Percentiles rank a stretch among this genome's conserved stretches.
Conservation (phyloP, 2,329 filamentous ascomycete genomes). For the Aspergillus sp. region DNA sequence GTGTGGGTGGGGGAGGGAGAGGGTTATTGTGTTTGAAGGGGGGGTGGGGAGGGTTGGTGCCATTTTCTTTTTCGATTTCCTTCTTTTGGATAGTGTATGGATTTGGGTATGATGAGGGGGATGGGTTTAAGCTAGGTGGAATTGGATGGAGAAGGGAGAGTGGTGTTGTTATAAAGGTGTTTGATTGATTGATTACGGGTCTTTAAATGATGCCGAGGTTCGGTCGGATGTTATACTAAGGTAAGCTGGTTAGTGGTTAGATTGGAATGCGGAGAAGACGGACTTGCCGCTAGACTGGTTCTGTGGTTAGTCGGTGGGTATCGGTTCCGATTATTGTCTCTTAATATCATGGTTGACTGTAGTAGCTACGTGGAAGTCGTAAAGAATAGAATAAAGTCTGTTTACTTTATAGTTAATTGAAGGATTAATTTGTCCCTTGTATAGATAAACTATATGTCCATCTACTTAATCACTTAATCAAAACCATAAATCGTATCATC, state of each 20-base stretch:
- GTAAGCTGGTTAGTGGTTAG: neutral
- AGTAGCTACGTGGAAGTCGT: neutral
- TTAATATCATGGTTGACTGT: neutral
- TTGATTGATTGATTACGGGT: neutral
- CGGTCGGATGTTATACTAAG: neutral
- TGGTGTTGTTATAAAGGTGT: neutral
- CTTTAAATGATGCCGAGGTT: conserved; percentile 13
- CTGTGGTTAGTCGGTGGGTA: neutral
- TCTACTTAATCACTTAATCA: neutral
- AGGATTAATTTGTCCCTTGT: neutral
- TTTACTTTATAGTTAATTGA: too few species aligned
- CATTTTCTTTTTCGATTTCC: conserved; percentile 20
- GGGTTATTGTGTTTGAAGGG: conserved; percentile 34
- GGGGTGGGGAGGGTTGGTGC: conserved; percentile 29
- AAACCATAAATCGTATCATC: neutral
- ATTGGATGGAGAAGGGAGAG: neutral
- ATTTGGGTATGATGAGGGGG: neutral
- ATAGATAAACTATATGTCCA: neutral
- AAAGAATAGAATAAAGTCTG: too few species aligned
- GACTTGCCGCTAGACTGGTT: neutral
- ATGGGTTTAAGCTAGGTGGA: neutral
- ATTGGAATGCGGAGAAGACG: conserved; percentile 14
- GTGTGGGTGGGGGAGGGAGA: conserved; percentile 47
- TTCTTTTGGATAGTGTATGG: neutral
- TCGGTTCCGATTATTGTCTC: neutral